Conservation (phyloP, 2,329 filamentous ascomycete species). For the Paracorniculantispora psalliotae region DNA sequence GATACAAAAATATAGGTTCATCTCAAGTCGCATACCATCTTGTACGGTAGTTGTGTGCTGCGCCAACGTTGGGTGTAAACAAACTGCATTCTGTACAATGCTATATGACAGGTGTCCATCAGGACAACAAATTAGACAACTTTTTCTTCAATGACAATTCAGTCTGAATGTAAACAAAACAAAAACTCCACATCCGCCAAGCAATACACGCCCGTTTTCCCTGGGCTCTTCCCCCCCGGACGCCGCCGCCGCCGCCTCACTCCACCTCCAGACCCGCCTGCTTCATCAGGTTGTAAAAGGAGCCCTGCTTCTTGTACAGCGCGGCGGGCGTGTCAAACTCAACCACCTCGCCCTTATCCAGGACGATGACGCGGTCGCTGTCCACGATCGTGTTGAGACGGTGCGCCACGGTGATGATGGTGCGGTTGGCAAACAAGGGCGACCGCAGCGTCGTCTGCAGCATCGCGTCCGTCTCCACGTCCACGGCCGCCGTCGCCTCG, state of each 20-base stretch:
- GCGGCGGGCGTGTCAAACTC: constrained; percentile 87
- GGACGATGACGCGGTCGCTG: constrained; percentile 83
- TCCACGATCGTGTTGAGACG: constrained; percentile 95
- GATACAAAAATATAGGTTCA: no score
- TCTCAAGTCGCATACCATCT: no score
- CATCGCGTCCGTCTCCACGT: constrained; percentile 64
- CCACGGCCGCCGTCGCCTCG: constrained; percentile 81
- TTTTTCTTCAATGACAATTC: background rate
- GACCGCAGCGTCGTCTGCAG: constrained; percentile 60
- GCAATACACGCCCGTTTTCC: background rate
- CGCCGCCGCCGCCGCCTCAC: constrained; percentile 1
- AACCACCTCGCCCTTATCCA: constrained; percentile 82
- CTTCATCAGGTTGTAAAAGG: constrained; percentile 87
- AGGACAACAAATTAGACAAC: background rate
- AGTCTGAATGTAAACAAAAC: background rate
- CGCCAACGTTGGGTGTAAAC: no score
- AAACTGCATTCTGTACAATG: background rate
- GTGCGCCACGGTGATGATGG: constrained; percentile 97
- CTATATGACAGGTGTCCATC: background rate
- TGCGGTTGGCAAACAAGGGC: constrained; percentile 76
- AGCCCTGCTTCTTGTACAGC: constrained; percentile 66
- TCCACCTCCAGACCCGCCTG: constrained; percentile 71
- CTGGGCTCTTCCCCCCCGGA: background rate
- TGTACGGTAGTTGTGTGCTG: no score
- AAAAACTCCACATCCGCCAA: background rate